Evolutionary conservation across 2,329 filamentous ascomycete genomes (phyloP), one percentile per base, ranked within the genome.

Genomic region (Capronia epimyces): DNA sequence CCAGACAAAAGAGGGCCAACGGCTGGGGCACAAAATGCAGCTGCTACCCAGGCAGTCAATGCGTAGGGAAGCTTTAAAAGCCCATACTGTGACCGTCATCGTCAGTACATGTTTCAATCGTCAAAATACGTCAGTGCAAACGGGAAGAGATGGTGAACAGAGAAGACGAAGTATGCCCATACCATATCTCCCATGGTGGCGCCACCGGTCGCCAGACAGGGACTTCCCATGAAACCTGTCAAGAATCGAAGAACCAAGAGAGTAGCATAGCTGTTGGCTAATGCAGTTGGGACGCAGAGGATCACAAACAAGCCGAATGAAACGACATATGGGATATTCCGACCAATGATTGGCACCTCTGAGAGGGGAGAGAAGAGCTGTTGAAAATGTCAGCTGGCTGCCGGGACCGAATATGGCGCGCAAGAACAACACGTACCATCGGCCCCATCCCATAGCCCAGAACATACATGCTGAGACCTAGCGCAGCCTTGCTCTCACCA

Each of bases 291-390:
- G 13, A 87, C 75, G 4, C 77, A 80, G 9, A 88, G 66, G 53
- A 87, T 75, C 43, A 84, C 79, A 64, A 87, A 88, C 22, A 87
- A 69, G 51, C 78, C 77, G 69, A 87, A 83, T 8, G 83, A 83
- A 57, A 78, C 64, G 29, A 85, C 77, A 65, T 88, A 88, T 4
- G 84, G 77, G 0, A 80, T 79, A 60, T 83, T 87, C 5, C 84
- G 75, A 2, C 85, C 84, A 44, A 87, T 76, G 40, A 74, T 63
- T 0, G 84, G 82, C 18, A 87, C 79, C 67, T 88, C 84, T 43
- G 74, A 78, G 36, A 87, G 66, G 0, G 84, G 84, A 0, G 80
- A 81, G 67, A 80, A 86, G 20, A 87, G 55, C 21, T 56, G 34
- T 4, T 37, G 5, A 15, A 7, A 32, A 18, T 20, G 34, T 37